A percentile compares a stretch with the other conserved stretches of the same genome.
Evolutionary conservation across 225 moss, liverwort and hornwort species (phyloP).

Genomic region (Anthoceros angustus): DNA sequence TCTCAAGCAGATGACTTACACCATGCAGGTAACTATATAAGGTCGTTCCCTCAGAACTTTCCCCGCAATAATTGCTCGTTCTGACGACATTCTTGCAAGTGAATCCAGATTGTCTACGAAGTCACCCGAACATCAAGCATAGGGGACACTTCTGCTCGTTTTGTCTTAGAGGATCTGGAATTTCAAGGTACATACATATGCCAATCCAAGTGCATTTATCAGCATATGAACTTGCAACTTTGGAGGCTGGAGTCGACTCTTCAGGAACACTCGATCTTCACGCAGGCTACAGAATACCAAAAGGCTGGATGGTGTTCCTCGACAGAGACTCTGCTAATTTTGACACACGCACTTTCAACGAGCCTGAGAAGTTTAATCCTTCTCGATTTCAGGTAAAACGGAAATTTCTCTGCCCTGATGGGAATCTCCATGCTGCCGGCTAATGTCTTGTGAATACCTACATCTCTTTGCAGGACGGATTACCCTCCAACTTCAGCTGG

Average conservation of each 20-base stretch:
- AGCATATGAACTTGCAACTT: neutral
- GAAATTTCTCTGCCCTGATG: neutral
- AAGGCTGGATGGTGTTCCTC: neutral
- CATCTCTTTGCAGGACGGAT: neutral
- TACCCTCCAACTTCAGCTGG: neutral
- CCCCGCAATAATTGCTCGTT: neutral
- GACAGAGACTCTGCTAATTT: neutral
- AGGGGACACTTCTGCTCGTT: neutral
- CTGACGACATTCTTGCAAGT: neutral
- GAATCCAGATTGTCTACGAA: neutral
- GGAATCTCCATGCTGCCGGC: neutral
- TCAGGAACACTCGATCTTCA: neutral
- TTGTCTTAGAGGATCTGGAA: neutral
- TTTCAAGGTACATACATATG: neutral
- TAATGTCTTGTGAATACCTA: neutral
- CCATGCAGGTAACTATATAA: neutral
- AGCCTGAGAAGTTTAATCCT: neutral
- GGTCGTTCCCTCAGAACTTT: neutral
- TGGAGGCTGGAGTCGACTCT: neutral
- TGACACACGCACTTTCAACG: neutral
- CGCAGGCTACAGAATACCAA: neutral
- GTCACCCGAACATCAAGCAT: neutral
- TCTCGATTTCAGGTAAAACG: neutral
- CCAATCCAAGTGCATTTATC: neutral
- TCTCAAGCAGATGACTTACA: neutral